phyloP scores from a whole-genome alignment of 1,284 basidiomycete genomes.

The Dichomitus squalens region DNA sequence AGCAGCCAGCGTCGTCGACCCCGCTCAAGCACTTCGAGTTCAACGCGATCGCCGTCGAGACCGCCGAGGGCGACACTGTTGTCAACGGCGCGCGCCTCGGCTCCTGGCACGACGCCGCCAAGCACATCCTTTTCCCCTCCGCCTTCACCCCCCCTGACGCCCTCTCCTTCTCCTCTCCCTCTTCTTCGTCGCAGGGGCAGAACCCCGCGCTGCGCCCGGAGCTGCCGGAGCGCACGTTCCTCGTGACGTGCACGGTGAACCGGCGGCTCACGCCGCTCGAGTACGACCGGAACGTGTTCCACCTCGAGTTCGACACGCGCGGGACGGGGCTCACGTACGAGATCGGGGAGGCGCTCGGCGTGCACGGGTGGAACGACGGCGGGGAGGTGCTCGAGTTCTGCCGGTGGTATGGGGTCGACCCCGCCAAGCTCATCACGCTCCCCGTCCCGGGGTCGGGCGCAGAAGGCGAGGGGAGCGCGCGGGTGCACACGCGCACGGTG shows the following conservation, averaged over 20 bases:
- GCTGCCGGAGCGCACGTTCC: constrained; percentile 87
- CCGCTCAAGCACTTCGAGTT: constrained; percentile 62
- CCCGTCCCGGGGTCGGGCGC: constrained; percentile 59
- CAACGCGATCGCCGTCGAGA: constrained; percentile 70
- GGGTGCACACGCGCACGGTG: constrained; percentile 87
- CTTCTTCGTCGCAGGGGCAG: constrained; percentile 47
- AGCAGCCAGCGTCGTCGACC: constrained; percentile 30
- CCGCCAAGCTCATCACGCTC: constrained; percentile 81
- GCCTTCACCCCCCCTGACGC: constrained; percentile 61
- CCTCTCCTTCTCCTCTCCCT: constrained; percentile 30
- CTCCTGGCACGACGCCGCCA: constrained; percentile 88
- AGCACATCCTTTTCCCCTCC: constrained; percentile 86
- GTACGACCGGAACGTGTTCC: constrained; percentile 99
- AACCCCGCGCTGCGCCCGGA: constrained; percentile 84
- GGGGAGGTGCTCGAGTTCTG: constrained; percentile 90
- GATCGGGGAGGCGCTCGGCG: constrained; percentile 95
- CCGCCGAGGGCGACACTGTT: constrained; percentile 52
- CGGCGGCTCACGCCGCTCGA: constrained; percentile 91
- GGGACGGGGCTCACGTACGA: constrained; percentile 95
- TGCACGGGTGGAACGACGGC: constrained; percentile 98
- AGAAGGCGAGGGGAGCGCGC: constrained; percentile 49
- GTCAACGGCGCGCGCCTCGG: constrained; percentile 64
- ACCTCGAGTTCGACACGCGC: constrained; percentile 93
- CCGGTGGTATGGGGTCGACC: constrained; percentile 88
- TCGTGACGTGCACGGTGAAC: constrained; percentile 94